Conservation (phyloP, 2,329 filamentous ascomycete species). For the Westerdykella aurantiaca region DNA sequence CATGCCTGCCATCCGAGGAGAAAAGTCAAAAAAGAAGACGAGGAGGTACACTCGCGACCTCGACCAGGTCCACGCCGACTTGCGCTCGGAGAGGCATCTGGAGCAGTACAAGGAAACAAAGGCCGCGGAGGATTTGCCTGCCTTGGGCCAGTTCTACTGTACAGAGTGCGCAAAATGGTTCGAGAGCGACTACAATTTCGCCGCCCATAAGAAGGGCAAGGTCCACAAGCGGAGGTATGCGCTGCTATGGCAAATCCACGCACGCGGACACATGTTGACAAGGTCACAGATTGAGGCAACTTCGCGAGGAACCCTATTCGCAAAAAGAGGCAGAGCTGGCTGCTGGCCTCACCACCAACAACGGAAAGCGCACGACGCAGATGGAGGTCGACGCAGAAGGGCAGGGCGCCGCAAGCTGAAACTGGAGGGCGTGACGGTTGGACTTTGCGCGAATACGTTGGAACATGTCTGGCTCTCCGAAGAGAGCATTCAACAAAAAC, state of each 20-base stretch:
- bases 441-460: too few relatives aligned
- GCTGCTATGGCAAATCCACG: background rate
- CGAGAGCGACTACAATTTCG: conserved; percentile 72
- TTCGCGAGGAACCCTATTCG: conserved; percentile 79
- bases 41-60: conserved; percentile 63
- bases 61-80: conserved; percentile 84
- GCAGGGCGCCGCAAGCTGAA: background rate
- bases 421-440: too few relatives aligned
- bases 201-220: conserved; percentile 75
- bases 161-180: conserved; percentile 95
- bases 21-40: conserved; percentile 47
- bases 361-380: conserved; percentile 44
- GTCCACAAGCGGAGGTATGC: conserved; percentile 82
- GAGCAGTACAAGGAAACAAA: conserved; percentile 72
- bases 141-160: conserved; percentile 80
- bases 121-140: conserved; percentile 78
- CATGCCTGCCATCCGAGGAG: conserved; percentile 48
- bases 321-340: conserved; percentile 83
- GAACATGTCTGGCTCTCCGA: too few relatives aligned
- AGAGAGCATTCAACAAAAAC: too few relatives aligned
- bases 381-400: conserved; percentile 31
- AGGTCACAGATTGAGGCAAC: conserved; percentile 62
- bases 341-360: conserved; percentile 65
- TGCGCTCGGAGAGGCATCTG: conserved; percentile 73
- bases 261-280: conserved; percentile 8